phyloP scores from a whole-genome alignment of 768 basidiomycete species.

The Xerocomellus intermedius region DNA sequence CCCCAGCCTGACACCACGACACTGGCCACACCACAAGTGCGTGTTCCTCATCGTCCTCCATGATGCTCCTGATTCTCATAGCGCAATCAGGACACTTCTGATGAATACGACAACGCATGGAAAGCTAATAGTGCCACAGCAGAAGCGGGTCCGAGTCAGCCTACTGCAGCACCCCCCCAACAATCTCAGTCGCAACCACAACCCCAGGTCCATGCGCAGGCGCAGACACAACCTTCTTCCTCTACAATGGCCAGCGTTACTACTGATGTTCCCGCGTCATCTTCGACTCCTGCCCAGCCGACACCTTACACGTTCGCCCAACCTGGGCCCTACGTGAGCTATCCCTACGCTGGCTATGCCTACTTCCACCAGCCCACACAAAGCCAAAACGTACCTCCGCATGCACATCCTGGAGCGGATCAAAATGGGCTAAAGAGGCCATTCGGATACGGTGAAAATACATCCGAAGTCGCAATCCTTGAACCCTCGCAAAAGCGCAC shows the following conservation, averaged over 20 bases:
- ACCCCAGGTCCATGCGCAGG: constrained; percentile 17
- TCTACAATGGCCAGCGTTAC: constrained; percentile 18
- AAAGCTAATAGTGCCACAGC: constrained; percentile 51
- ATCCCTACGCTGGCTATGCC: constrained; percentile 36
- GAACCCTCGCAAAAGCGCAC: constrained; percentile 55
- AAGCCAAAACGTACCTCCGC: constrained; percentile 21
- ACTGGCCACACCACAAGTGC: constrained; percentile 29
- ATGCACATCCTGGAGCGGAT: constrained; percentile 26
- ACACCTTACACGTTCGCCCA: constrained; percentile 31
- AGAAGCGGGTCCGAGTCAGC: constrained; percentile 29
- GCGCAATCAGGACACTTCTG: constrained; percentile 39
- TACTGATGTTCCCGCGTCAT: constrained; percentile 18
- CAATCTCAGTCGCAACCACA: constrained; percentile 23
- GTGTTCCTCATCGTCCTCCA: not conserved
- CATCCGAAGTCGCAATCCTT: constrained; percentile 28
- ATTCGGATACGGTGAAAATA: constrained; percentile 26
- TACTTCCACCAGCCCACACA: constrained; percentile 31
- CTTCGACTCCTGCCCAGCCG: constrained; percentile 28
- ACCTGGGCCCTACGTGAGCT: constrained; percentile 34
- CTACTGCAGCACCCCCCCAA: constrained; percentile 19
- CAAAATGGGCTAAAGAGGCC: constrained; percentile 30
- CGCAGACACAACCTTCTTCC: constrained; percentile 20
- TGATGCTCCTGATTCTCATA: constrained; percentile 7
- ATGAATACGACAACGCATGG: constrained; percentile 63
- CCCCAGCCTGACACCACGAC: constrained; percentile 24